Conservation (phyloP, 441 rosid genomes). For the Populus tomentosa region DNA sequence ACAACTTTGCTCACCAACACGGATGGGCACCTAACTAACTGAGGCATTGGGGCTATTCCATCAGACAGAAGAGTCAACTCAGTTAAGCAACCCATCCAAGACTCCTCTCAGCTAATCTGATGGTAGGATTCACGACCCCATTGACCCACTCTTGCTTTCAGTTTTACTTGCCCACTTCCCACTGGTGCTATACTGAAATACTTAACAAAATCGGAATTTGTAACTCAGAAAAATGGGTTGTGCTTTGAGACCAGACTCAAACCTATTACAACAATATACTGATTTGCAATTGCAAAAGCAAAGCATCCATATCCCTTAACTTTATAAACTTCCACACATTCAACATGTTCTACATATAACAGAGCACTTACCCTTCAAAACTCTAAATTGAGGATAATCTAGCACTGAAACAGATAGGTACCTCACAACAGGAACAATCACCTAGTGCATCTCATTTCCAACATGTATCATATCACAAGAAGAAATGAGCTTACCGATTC, state of each 20-base stretch:
- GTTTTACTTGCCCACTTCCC: neutral
- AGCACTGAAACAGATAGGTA: neutral
- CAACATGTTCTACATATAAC: neutral
- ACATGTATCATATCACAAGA: neutral
- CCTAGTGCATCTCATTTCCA: neutral
- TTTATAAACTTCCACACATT: neutral
- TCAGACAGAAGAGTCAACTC: neutral
- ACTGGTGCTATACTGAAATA: neutral
- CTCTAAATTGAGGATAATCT: neutral
- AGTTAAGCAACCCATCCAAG: neutral
- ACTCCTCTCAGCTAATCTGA: neutral
- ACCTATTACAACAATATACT: neutral
- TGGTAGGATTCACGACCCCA: neutral
- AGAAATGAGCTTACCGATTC: conserved; percentile 51
- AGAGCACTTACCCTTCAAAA: neutral
- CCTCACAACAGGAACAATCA: neutral
- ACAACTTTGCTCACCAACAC: neutral
- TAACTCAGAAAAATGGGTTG: neutral
- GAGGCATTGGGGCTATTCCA: neutral
- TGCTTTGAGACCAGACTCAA: neutral
- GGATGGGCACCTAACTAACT: neutral
- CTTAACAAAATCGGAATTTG: neutral
- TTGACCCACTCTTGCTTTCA: neutral
- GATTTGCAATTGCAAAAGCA: neutral
- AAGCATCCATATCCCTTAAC: neutral